These are phyloP conservation scores for Aspergillus sp. DNA, from an alignment of 2,329 filamentous ascomycete species.

Conservation along the genomic window DNA sequence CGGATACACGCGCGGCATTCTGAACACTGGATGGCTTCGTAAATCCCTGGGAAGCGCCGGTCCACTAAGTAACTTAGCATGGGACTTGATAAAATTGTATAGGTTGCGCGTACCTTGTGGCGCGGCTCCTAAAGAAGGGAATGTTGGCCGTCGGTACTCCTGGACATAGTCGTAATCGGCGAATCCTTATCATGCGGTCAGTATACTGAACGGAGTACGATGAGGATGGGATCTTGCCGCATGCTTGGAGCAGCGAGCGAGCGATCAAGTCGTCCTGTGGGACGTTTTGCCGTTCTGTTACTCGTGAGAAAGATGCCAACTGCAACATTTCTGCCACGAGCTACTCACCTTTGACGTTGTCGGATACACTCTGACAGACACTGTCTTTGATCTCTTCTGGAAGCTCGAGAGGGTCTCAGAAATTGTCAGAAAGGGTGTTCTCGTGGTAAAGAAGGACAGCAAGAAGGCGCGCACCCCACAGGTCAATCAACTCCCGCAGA, in stretches of 20 bases:
- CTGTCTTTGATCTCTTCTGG: constrained; percentile 6
- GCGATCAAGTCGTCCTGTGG: constrained; percentile 9
- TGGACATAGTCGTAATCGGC: constrained; percentile 16
- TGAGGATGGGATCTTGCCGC: neutral
- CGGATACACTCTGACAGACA: neutral
- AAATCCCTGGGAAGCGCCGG: neutral
- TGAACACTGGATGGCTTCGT: constrained; percentile 15
- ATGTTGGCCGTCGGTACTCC: constrained; percentile 13
- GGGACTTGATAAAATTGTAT: neutral
- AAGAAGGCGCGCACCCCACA: constrained; percentile 7
- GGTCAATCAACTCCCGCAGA: constrained; percentile 9
- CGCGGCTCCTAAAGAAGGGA: constrained; percentile 16
- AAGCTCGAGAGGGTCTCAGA: constrained; percentile 9
- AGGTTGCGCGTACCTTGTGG: constrained; percentile 8
- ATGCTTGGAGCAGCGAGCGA: constrained; percentile 11
- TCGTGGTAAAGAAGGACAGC: neutral
- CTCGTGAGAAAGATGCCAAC: neutral
- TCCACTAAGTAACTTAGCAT: constrained; percentile 5
- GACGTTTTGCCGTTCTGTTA: constrained; percentile 5
- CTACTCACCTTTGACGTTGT: constrained; percentile 11
- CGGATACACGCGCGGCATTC: constrained; percentile 16
- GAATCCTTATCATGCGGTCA: neutral
- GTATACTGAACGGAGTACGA: neutral
- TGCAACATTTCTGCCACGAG: neutral
- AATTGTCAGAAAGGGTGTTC: neutral